phyloP scores from a whole-genome alignment of 139 green algal species.

The Haematococcus sp. region DNA sequence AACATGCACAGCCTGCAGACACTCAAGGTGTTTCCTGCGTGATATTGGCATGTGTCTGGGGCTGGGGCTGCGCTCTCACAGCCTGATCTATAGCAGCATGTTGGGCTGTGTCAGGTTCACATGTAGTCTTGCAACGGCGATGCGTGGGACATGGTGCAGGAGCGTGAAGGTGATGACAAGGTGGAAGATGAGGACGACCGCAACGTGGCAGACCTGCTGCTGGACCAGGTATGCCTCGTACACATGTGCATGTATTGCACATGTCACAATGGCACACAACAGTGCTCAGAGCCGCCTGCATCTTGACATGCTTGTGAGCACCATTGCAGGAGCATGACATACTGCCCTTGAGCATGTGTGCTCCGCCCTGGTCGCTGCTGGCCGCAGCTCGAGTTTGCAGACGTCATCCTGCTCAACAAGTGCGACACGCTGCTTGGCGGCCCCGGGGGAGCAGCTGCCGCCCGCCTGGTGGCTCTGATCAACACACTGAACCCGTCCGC shows the following conservation, averaged over 20 bases:
- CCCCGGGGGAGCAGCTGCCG: not conserved
- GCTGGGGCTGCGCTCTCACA: too few species aligned
- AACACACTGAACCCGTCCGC: constrained; percentile 58
- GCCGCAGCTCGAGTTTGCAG: constrained; percentile 77
- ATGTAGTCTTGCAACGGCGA: too few species aligned
- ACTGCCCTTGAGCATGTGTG: too few species aligned
- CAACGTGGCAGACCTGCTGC: constrained; percentile 66
- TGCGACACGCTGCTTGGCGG: constrained; percentile 15
- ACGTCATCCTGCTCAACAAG: constrained; percentile 86
- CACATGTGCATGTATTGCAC: too few species aligned
- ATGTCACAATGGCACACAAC: too few species aligned
- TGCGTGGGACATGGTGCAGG: not conserved
- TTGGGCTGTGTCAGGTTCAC: too few species aligned
- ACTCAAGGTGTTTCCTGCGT: constrained; percentile 12
- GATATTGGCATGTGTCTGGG: too few species aligned
- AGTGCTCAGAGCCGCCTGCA: too few species aligned
- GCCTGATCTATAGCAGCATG: too few species aligned
- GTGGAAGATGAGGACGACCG: constrained; percentile 50
- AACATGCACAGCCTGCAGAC: constrained; percentile 38
- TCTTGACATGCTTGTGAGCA: too few species aligned
- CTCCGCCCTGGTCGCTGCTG: too few species aligned
- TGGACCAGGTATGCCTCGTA: constrained; percentile 59
- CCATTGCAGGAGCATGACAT: too few species aligned
- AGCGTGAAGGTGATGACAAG: constrained; percentile 7
- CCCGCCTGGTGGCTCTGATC: constrained; percentile 29